Evolutionary conservation across 352 stramenopile genomes (phyloP).

Genomic region (Phytophthora chlamydospora): DNA sequence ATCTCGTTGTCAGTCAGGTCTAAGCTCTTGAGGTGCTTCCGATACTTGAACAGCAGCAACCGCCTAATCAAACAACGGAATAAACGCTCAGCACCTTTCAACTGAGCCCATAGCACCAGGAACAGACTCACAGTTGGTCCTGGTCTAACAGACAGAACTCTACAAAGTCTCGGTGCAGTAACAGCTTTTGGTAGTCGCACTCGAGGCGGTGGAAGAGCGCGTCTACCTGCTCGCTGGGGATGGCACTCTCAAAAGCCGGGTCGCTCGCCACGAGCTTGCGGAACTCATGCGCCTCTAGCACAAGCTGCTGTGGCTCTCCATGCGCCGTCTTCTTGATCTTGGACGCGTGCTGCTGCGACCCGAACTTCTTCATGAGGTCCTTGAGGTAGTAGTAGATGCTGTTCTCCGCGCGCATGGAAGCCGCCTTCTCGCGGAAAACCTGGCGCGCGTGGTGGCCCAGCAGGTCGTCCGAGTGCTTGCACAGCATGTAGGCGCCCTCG

Average conservation of each 20-base stretch:
- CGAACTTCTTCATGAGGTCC: constrained; percentile 79
- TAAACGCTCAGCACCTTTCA: not conserved
- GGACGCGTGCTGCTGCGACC: constrained; percentile 43
- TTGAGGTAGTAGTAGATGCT: constrained; percentile 89
- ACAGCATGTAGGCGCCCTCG: constrained; percentile 83
- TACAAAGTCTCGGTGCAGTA: constrained; percentile 76
- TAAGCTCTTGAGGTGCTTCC: constrained; percentile 60
- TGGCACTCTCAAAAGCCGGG: constrained; percentile 71
- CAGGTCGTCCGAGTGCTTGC: constrained; percentile 84
- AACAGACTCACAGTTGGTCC: constrained; percentile 66
- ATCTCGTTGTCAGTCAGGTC: constrained; percentile 82
- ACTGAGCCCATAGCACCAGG: not conserved
- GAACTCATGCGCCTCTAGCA: constrained; percentile 75
- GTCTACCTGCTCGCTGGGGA: constrained; percentile 73
- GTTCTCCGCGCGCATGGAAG: constrained; percentile 82
- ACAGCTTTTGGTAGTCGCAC: constrained; percentile 51
- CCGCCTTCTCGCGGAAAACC: constrained; percentile 85
- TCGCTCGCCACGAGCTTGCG: constrained; percentile 81
- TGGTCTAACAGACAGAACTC: constrained; percentile 85
- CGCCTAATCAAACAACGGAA: constrained; percentile 40
- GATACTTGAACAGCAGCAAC: constrained; percentile 80
- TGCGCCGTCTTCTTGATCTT: constrained; percentile 48
- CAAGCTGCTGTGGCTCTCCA: constrained; percentile 48
- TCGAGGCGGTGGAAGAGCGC: constrained; percentile 81
- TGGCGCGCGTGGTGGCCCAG: constrained; percentile 80